These are phyloP conservation scores for Globisporangium canariense DNA, from an alignment of 352 stramenopile species.

Conservation along the genomic window DNA sequence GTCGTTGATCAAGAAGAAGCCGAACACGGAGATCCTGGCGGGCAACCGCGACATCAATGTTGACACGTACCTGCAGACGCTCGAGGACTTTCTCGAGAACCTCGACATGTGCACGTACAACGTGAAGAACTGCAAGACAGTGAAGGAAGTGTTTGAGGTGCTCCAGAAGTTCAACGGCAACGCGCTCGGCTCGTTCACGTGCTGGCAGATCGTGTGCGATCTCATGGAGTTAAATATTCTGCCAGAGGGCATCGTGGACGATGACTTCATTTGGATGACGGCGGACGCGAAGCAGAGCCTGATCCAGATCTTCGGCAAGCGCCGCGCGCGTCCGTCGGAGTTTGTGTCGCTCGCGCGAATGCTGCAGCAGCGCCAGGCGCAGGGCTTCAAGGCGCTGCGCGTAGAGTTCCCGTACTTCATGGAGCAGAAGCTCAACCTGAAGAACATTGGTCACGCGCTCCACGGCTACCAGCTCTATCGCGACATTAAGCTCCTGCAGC, in stretches of 20 bases:
- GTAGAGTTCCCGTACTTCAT: constrained; percentile 82
- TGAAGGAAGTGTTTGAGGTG: constrained; percentile 56
- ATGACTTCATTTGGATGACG: constrained; percentile 84
- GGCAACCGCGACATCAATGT: constrained; percentile 61
- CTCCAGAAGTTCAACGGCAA: constrained; percentile 69
- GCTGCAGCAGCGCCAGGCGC: constrained; percentile 68
- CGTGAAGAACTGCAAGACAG: constrained; percentile 45
- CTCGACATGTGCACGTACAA: constrained; percentile 58
- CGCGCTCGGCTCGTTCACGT: constrained; percentile 81
- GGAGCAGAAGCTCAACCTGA: constrained; percentile 74
- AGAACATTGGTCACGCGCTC: constrained; percentile 80
- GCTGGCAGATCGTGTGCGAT: constrained; percentile 80
- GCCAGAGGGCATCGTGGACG: constrained; percentile 39
- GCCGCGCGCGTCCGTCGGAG: constrained; percentile 61
- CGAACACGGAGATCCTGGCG: constrained; percentile 45
- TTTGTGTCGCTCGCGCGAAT: constrained; percentile 63
- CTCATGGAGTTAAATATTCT: constrained; percentile 77
- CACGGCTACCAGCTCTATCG: constrained; percentile 80
- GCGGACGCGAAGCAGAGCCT: constrained; percentile 72
- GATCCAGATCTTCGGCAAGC: constrained; percentile 83
- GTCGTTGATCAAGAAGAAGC: constrained; percentile 50
- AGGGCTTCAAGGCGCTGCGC: constrained; percentile 80
- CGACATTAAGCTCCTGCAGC: constrained; percentile 79
- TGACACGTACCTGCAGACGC: constrained; percentile 50
- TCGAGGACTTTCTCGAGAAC: constrained; percentile 63